Evolutionary conservation across 441 rosid species (phyloP), one percentile per base, ranked within the genome.

Genomic region (Isatis lusitanica): DNA sequence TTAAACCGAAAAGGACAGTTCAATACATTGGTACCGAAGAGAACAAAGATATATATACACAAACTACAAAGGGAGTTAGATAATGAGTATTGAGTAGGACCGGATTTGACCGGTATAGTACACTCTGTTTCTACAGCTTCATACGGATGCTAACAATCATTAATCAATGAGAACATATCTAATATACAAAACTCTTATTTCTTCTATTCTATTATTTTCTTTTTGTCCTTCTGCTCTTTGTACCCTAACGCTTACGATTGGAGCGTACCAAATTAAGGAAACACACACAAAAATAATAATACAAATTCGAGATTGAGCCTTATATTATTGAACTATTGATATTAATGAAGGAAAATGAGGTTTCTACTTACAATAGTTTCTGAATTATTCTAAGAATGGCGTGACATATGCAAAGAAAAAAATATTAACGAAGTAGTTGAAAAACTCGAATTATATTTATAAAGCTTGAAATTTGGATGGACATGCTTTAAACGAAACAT

Each of bases 81-180:
- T 40, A 26, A 7, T 21, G 24, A 21, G 24, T 21, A 26, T 1
- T 12, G 42, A 68, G 79, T 69, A 69, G 52, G 74, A 69, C 74
- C 36, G 52, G 79, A 68, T 42, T 74, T 68, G 71, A 75, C 70
- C 66, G 66, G 75, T 75, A 68, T 69, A 53, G 79, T 69, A 75
- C 79, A 63, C 60, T 24, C 65, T 69, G 74, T 26, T 75, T 67
- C 58, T 40, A 60, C 61, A 42, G 50, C 67, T 24, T 30, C n/a
- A 60, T 67, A 50, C 73, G 30, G 68, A 74, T 57, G 38, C 56
- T 33, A 42, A 68, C 63, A 74, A 75, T 68, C 74, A 75, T 75
- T 75, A 24, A 68, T 62, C 50, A 75, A 75, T 61, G 74, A 75
- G 70, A 75, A 68, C 79, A 75, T 28, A 11, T 43, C 30, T 9